These are phyloP conservation scores for Penicillium sp. DNA, from an alignment of 2,329 filamentous ascomycete genomes.

Conservation along the genomic window DNA sequence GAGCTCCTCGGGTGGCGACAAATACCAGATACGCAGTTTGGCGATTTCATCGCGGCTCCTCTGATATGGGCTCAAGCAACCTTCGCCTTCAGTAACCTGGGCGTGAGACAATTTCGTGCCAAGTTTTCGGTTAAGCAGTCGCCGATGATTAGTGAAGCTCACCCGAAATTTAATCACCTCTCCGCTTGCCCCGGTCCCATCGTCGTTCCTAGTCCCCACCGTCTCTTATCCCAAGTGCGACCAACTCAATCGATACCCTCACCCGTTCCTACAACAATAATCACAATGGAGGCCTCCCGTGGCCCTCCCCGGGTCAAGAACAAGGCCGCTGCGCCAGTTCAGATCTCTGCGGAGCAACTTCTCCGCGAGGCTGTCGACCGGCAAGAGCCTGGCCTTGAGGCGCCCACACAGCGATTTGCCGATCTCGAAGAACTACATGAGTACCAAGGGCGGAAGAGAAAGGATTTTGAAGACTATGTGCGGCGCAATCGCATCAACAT, in stretches of 20 bases:
- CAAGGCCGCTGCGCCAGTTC: slow-evolving; percentile 84
- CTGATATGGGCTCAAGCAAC: slow-evolving; percentile 2
- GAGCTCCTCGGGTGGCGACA: slow-evolving; percentile 22
- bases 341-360: slow-evolving; percentile 96
- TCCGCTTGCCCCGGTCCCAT: background rate
- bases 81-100: slow-evolving; percentile 3
- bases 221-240: background rate
- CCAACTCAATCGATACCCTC: background rate
- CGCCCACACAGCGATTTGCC: slow-evolving; percentile 89
- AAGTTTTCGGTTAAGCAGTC: background rate
- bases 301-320: slow-evolving; percentile 97
- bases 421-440: slow-evolving; percentile 98
- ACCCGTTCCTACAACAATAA: slow-evolving; percentile 2
- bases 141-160: background rate
- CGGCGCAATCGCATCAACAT: slow-evolving; percentile 90
- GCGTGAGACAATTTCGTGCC: background rate
- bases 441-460: slow-evolving; percentile 90
- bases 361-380: slow-evolving; percentile 95
- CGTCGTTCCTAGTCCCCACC: slow-evolving; percentile 1
- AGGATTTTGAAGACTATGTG: slow-evolving; percentile 97
- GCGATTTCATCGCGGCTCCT: slow-evolving; percentile 17
- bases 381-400: slow-evolving; percentile 82
- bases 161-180: background rate
- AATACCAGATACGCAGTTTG: slow-evolving; percentile 17
- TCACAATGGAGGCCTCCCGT: slow-evolving; percentile 79